Conservation (phyloP, 2,329 filamentous ascomycete species). For the Cadophora gregata region DNA sequence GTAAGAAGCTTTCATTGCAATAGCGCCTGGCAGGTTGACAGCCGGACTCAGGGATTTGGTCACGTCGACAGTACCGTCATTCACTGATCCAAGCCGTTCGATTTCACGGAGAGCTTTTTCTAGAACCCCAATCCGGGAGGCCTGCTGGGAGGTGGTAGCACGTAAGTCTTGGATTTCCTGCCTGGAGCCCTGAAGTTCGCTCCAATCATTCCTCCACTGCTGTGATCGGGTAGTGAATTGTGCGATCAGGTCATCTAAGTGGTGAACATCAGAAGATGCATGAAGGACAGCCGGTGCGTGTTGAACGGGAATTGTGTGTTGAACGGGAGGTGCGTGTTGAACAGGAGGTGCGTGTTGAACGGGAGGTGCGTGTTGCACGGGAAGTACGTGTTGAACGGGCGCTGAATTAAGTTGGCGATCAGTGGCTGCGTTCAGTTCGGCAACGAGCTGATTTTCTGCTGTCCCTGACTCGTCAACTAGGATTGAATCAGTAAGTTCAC, state of each 20-base stretch:
- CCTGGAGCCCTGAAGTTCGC: neutral
- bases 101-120: slow-evolving; percentile 2
- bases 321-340: neutral
- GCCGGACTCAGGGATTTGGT: neutral
- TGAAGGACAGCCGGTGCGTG: neutral
- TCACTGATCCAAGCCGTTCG: neutral
- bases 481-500: neutral
- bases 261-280: neutral
- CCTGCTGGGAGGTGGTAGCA: neutral
- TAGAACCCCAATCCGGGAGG: neutral
- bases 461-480: neutral
- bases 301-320: neutral
- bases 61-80: neutral
- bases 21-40: neutral
- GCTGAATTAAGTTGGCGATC: neutral
- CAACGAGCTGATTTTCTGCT: neutral
- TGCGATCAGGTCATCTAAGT: neutral
- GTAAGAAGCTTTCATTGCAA: neutral
- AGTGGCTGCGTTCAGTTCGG: neutral
- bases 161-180: neutral
- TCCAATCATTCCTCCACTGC: slow-evolving; percentile 3
- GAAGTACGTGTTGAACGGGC: neutral
- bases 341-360: neutral
- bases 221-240: neutral
- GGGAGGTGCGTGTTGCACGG: no score